Evolutionary conservation across 306 rosid species (phyloP).

Genomic region (Bauhinia variegata): DNA sequence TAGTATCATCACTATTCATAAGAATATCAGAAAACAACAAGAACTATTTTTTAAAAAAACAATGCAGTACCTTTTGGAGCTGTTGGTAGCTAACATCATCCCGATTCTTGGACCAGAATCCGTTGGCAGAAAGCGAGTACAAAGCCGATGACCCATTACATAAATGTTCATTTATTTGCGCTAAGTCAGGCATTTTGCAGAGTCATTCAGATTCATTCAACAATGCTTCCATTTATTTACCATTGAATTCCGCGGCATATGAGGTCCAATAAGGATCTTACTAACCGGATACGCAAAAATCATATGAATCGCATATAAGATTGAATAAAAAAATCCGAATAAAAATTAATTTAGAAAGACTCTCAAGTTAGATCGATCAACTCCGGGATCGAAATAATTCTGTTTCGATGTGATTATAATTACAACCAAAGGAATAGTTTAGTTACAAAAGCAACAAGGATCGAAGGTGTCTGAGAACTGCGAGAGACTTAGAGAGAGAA

Average conservation of each 20-base stretch:
- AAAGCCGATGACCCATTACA: slow-evolving; percentile 61
- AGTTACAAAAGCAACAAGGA: slow-evolving; percentile 29
- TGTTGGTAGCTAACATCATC: slow-evolving; percentile 75
- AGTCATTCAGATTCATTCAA: slow-evolving; percentile 47
- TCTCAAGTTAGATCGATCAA: slow-evolving; percentile 37
- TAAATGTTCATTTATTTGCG: slow-evolving; percentile 70
- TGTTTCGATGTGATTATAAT: slow-evolving; percentile 41
- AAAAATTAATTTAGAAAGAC: slow-evolving; percentile 22
- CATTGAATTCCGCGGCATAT: neutral
- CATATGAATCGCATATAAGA: slow-evolving; percentile 35
- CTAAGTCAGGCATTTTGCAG: slow-evolving; percentile 89
- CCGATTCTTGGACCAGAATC: slow-evolving; percentile 86
- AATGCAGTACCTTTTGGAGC: slow-evolving; percentile 96
- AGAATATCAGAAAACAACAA: slow-evolving; percentile 12
- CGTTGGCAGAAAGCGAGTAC: slow-evolving; percentile 62
- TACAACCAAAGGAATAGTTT: neutral
- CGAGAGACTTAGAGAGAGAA: slow-evolving; percentile 48
- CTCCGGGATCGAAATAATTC: slow-evolving; percentile 49
- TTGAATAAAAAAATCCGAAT: slow-evolving; percentile 17
- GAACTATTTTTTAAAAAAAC: too few relatives aligned
- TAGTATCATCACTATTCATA: slow-evolving; percentile 27
- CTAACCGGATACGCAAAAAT: slow-evolving; percentile 44
- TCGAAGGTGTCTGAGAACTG: slow-evolving; percentile 34
- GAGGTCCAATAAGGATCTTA: slow-evolving; percentile 40
- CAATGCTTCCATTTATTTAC: slow-evolving; percentile 47